Conservation (phyloP, 345 rosid species). For the Eucalyptus caleyi region DNA sequence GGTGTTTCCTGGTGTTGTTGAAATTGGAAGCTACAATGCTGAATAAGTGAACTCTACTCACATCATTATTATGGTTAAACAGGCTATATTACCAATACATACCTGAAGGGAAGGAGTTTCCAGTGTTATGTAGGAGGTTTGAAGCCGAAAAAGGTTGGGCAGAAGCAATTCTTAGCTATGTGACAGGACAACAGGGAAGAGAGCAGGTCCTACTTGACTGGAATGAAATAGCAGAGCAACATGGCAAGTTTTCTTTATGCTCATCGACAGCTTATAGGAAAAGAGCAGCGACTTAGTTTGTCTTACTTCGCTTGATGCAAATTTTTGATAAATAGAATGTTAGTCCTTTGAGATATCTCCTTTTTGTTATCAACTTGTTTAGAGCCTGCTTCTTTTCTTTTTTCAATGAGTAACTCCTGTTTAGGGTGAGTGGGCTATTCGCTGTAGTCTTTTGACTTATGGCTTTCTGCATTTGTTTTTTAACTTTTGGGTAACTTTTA, state of each 20-base stretch:
- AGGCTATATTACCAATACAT: conserved; percentile 40
- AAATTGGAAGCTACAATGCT: not conserved
- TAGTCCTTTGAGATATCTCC: not conserved
- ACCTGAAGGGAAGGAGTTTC: conserved; percentile 80
- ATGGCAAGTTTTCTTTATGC: conserved; percentile 30
- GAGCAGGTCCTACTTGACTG: conserved; percentile 88
- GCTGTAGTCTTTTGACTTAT: not conserved
- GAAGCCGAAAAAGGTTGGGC: conserved; percentile 20
- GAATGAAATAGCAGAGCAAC: conserved; percentile 71
- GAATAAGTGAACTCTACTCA: not conserved
- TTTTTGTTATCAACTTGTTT: not conserved
- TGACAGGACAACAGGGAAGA: conserved; percentile 4
- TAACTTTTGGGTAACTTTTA: not conserved
- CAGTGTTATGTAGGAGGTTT: conserved; percentile 58
- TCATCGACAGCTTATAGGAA: not conserved
- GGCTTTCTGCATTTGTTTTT: not conserved
- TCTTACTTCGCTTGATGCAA: not conserved
- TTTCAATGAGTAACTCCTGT: not conserved
- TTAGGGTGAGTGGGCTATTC: not conserved
- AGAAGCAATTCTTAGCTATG: conserved; percentile 12
- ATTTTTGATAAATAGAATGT: not conserved
- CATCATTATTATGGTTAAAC: conserved; percentile 1
- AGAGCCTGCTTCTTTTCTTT: not conserved
- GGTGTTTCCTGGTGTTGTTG: not conserved
- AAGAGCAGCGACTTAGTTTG: not conserved